These are phyloP conservation scores for Planoprotostelium fungivorum DNA, from an alignment of 78 protist species.

Conservation along the genomic window DNA sequence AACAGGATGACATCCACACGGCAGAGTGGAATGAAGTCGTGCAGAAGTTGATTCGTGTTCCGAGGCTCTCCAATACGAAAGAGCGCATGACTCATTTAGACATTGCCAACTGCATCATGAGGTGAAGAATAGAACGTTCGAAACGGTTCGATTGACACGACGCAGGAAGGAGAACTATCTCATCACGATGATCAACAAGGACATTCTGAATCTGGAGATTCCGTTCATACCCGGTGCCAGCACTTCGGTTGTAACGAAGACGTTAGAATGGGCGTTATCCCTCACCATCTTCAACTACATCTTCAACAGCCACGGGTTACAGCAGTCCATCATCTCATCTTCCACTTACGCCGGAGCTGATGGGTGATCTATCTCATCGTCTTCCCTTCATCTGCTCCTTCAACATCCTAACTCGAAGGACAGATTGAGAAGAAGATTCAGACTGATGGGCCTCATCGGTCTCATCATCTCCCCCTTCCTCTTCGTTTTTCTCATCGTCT, in stretches of 20 bases:
- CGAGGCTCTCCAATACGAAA: slow-evolving; percentile 44
- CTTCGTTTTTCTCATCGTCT: slow-evolving; percentile 52
- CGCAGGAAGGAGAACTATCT: slow-evolving; percentile 72
- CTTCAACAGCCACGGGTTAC: slow-evolving; percentile 43
- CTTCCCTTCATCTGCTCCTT: neutral
- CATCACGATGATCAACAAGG: slow-evolving; percentile 67
- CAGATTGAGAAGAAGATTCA: slow-evolving; percentile 54
- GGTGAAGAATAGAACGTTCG: neutral
- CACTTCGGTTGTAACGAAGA: slow-evolving; percentile 42
- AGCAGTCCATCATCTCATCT: neutral
- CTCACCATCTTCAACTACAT: slow-evolving; percentile 47
- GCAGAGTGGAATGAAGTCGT: slow-evolving; percentile 48
- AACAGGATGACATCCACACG: slow-evolving; percentile 49
- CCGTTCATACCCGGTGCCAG: slow-evolving; percentile 34
- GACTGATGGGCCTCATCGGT: slow-evolving; percentile 42
- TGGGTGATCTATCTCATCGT: neutral
- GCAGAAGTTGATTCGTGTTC: slow-evolving; percentile 22
- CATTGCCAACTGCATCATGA: slow-evolving; percentile 76
- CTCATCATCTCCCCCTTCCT: slow-evolving; percentile 76
- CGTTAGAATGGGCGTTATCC: slow-evolving; percentile 72
- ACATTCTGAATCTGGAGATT: slow-evolving; percentile 29
- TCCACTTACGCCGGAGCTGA: neutral
- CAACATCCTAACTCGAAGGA: neutral
- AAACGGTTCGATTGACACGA: neutral
- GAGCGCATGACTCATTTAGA: slow-evolving; percentile 53